Base-by-base conservation (phyloP, 257 asterid species). In the Osmanthus fragrans region DNA sequence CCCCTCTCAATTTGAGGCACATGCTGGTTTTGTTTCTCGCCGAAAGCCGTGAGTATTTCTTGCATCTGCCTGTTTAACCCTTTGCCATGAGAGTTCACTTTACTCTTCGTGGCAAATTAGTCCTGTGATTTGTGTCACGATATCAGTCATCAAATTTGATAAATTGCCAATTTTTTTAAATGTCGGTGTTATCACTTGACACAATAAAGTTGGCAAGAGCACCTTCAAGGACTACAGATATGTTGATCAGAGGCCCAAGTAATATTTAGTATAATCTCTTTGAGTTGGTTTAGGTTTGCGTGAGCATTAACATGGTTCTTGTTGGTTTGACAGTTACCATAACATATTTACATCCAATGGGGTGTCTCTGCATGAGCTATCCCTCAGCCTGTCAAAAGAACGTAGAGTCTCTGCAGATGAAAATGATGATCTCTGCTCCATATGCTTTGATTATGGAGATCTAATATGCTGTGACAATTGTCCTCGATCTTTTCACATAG, bases 21-120 rank as follows among this genome's bases (percentile, higher is more conserved):
- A 93, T 96, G 99, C 99, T 73, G 99, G 97, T 75, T 89, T 80
- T 78, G 86, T 92, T 81, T 86, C 98, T 21, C 96, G 97, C 27
- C 89, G 97, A 73, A 96, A 93, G 85, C 99, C 98, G 99, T 93
- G 82, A 88, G 98, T 87, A 47, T 77, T 83, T 73, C 54, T 71
- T 76, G 49, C 13, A 37, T 40, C 74, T 29, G 54, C 67, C 19
- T 65, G 7, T 75, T 75, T 80, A 54, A 21, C 25, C 33, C 34
- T 78, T 69, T 32, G 25, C 60, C 34, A 54, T 29, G 56, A 45
- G 80, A 69, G 73, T 64, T 51, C 77, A 70, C 73, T 21, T 16
- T 71, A 27, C 49, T 34, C 66, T 70, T 36, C 21, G 1, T 67
- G 76, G n/a, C 51, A 73, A 33, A 40, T 71, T 33, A 40, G 60